These are phyloP conservation scores for Globisporangium lucens DNA, from an alignment of 352 stramenopile genomes.

Conservation along the genomic window DNA sequence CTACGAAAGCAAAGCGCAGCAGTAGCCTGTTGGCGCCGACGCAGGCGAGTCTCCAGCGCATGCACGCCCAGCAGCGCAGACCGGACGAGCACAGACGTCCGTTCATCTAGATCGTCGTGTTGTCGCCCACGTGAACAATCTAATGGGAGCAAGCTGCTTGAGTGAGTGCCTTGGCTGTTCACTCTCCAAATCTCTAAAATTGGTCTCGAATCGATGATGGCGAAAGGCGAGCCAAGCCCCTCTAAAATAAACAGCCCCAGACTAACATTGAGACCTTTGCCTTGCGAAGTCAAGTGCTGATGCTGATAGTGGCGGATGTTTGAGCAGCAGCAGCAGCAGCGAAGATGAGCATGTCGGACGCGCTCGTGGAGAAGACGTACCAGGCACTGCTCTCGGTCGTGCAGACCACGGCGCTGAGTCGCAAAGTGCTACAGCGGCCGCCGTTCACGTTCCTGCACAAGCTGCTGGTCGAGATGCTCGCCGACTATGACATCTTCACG, in stretches of 20 bases:
- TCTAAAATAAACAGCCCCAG: conserved; percentile 6
- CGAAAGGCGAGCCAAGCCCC: neutral
- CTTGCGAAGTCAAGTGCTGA: neutral
- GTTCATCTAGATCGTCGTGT: conserved; percentile 27
- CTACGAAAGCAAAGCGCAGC: conserved; percentile 16
- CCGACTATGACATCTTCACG: conserved; percentile 60
- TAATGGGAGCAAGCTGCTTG: neutral
- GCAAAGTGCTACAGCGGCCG: conserved; percentile 61
- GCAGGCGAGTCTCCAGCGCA: conserved; percentile 57
- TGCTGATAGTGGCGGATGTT: neutral
- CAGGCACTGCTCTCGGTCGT: conserved; percentile 56
- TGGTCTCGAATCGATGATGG: neutral
- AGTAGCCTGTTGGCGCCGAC: conserved; percentile 64
- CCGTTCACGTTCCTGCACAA: conserved; percentile 86
- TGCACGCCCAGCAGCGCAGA: conserved; percentile 28
- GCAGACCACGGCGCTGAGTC: conserved; percentile 63
- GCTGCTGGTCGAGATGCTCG: conserved; percentile 65
- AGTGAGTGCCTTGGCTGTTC: no score
- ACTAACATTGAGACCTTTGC: neutral
- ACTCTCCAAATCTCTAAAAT: conserved; percentile 4
- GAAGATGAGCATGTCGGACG: conserved; percentile 16
- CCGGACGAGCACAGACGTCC: conserved; percentile 29
- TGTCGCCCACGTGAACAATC: neutral
- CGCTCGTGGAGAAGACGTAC: conserved; percentile 63
- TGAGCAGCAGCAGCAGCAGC: neutral